These are phyloP conservation scores for Starmerella khaoyaiensis DNA, from an alignment of 805 yeast species.

Conservation along the genomic window DNA sequence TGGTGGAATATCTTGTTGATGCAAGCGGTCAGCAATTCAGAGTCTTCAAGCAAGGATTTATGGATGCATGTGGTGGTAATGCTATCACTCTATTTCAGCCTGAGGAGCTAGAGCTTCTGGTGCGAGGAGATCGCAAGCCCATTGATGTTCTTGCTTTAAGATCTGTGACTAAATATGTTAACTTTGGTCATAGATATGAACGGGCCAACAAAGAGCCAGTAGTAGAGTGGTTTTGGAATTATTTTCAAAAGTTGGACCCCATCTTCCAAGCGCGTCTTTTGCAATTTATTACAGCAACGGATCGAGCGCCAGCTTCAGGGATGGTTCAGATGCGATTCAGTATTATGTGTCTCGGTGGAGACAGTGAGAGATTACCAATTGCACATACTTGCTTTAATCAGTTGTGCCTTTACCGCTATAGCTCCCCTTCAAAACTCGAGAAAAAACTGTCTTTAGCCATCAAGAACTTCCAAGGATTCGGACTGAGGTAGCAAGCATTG, in stretches of 20 bases:
- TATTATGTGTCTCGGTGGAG: constrained; percentile 42
- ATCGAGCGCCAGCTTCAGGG: constrained; percentile 87
- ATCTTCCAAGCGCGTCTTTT: constrained; percentile 49
- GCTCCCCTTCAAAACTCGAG: constrained; percentile 39
- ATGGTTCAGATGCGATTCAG: constrained; percentile 60
- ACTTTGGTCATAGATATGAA: constrained; percentile 39
- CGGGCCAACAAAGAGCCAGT: constrained; percentile 26
- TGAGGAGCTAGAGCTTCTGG: constrained; percentile 62
- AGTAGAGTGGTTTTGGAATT: constrained; percentile 81
- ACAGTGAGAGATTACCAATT: constrained; percentile 49
- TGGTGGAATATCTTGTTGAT: constrained; percentile 45
- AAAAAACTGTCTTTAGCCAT: constrained; percentile 56
- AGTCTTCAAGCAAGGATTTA: constrained; percentile 59
- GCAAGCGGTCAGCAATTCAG: constrained; percentile 35
- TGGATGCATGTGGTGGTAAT: constrained; percentile 63
- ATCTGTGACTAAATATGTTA: constrained; percentile 60
- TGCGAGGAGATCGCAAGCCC: constrained; percentile 64
- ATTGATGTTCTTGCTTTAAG: constrained; percentile 55
- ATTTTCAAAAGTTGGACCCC: constrained; percentile 37
- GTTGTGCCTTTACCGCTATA: constrained; percentile 59
- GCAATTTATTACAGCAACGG: constrained; percentile 78
- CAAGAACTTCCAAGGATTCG: constrained; percentile 76
- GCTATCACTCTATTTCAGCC: constrained; percentile 70
- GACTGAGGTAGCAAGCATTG: constrained; percentile 39
- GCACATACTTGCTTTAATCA: constrained; percentile 96